A percentile compares a stretch with the other conserved stretches of the same genome.
These are phyloP conservation scores for Ustilago hordei DNA, from an alignment of 1,284 basidiomycete species.

Conservation along the genomic window DNA sequence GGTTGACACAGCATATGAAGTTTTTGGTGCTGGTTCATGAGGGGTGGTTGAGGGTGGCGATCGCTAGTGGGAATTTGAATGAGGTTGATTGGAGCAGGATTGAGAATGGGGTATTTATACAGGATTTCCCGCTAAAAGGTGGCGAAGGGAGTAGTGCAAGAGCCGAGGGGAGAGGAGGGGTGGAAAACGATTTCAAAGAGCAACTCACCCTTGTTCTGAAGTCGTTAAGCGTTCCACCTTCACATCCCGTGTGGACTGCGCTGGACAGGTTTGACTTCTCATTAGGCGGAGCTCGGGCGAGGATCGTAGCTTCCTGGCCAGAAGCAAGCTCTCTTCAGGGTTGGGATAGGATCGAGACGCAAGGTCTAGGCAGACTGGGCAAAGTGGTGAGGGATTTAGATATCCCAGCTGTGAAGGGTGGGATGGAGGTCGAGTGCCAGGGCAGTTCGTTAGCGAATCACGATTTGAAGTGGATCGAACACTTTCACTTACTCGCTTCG, in stretches of 20 bases:
- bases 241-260: constrained; percentile 34
- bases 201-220: constrained; percentile 50
- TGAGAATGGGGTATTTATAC: constrained; percentile 64
- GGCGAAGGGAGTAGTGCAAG: background rate
- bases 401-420: constrained; percentile 2
- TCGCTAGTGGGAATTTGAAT: constrained; percentile 63
- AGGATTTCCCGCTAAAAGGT: constrained; percentile 58
- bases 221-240: constrained; percentile 50
- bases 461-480: constrained; percentile 63
- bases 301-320: constrained; percentile 60
- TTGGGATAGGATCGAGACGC: constrained; percentile 58
- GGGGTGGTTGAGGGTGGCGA: constrained; percentile 51
- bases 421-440: constrained; percentile 55
- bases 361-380: constrained; percentile 57
- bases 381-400: constrained; percentile 50
- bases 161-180: background rate
- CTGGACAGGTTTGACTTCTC: constrained; percentile 47
- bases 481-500: constrained; percentile 60
- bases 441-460: constrained; percentile 62
- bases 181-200: constrained; percentile 35
- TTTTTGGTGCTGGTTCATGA: constrained; percentile 59
- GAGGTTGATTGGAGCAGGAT: constrained; percentile 64
- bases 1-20: constrained; percentile 63
- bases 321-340: constrained; percentile 35
- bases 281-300: constrained; percentile 27